These are phyloP conservation scores for Candida lessepsii DNA, from an alignment of 805 yeast species.

Conservation along the genomic window DNA sequence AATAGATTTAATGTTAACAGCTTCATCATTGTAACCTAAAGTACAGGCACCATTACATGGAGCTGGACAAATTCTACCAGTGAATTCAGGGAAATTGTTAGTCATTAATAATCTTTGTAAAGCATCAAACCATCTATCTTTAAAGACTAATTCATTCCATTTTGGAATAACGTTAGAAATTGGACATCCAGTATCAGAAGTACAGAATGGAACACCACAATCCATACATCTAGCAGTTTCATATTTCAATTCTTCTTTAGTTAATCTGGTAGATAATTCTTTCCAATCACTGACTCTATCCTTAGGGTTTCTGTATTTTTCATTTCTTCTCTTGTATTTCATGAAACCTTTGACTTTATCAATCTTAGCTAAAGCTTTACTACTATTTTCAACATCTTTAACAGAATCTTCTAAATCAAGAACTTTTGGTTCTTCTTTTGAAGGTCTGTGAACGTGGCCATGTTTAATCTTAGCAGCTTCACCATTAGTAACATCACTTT, in stretches of 20 bases:
- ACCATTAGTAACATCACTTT: slow-evolving; percentile 84
- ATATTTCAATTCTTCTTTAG: slow-evolving; percentile 80
- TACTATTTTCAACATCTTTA: slow-evolving; percentile 56
- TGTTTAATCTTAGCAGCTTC: slow-evolving; percentile 64
- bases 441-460: slow-evolving; percentile 43
- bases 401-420: slow-evolving; percentile 89
- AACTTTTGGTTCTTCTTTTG: slow-evolving; percentile 72
- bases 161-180: slow-evolving; percentile 95
- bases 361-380: slow-evolving; percentile 59
- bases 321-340: slow-evolving; percentile 88
- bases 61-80: slow-evolving; percentile 98
- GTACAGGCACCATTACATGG: slow-evolving; percentile 98
- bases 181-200: slow-evolving; percentile 97
- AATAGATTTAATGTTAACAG: slow-evolving; percentile 94
- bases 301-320: slow-evolving; percentile 76
- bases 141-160: slow-evolving; percentile 95
- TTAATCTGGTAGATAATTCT: slow-evolving; percentile 76
- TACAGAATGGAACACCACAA: slow-evolving; percentile 99
- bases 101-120: slow-evolving; percentile 90
- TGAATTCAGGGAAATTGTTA: slow-evolving; percentile 97
- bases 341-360: slow-evolving; percentile 89
- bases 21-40: slow-evolving; percentile 87
- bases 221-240: slow-evolving; percentile 99
- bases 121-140: slow-evolving; percentile 93
- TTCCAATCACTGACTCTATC: slow-evolving; percentile 87